phyloP scores from a whole-genome alignment of 148 eudicot species.

The Cornus suecica region DNA sequence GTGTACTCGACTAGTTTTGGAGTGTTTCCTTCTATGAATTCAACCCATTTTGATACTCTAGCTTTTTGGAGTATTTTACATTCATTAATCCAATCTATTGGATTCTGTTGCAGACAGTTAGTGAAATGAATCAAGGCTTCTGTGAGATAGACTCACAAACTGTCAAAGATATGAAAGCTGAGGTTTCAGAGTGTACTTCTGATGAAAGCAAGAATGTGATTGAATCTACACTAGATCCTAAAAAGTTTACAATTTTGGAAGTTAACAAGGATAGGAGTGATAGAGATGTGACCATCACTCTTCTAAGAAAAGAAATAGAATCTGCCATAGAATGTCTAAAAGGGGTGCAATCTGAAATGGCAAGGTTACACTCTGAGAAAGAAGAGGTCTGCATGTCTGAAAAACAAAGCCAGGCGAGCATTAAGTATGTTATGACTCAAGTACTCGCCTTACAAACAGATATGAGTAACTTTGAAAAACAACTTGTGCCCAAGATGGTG shows the following conservation, averaged over 20 bases:
- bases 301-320: conserved; percentile 64
- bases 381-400: conserved; percentile 50
- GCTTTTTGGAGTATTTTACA: not conserved
- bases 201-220: conserved; percentile 9
- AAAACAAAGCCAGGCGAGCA: conserved; percentile 38
- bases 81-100: conserved; percentile 3
- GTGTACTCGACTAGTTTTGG: too few species aligned
- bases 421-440: conserved; percentile 37
- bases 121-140: conserved; percentile 16
- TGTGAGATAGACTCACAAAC: conserved; percentile 11
- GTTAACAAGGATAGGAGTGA: conserved; percentile 19
- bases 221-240: conserved; percentile 12
- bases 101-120: conserved; percentile 41
- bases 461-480: conserved; percentile 56
- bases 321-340: conserved; percentile 55
- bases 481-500: conserved; percentile 34
- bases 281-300: conserved; percentile 48
- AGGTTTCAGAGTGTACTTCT: conserved; percentile 10
- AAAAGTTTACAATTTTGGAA: conserved; percentile 7
- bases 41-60: too few species aligned
- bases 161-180: conserved; percentile 15
- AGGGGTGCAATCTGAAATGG: conserved; percentile 58
- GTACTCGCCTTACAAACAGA: conserved; percentile 41
- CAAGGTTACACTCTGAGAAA: conserved; percentile 43
- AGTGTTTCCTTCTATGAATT: too few species aligned